phyloP scores from a whole-genome alignment of 257 asterid genomes.

The Capsicum baccatum region DNA sequence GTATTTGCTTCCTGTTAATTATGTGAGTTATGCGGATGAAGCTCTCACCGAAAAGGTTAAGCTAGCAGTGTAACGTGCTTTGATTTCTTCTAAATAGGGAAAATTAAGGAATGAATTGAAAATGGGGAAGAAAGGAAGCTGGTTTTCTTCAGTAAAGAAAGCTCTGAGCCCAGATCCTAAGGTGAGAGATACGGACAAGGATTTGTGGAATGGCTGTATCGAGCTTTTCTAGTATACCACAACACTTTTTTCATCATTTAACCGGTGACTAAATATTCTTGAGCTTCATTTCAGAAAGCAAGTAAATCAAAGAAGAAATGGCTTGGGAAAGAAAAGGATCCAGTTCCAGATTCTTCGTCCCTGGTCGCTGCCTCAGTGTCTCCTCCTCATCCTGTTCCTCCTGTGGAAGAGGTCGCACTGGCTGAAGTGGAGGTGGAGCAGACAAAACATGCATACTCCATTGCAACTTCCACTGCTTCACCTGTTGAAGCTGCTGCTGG shows the following conservation, averaged over 20 bases:
- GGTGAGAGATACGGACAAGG: constrained; percentile 52
- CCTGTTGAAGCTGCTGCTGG: constrained; percentile 72
- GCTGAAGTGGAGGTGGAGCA: constrained; percentile 66
- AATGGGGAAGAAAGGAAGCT: constrained; percentile 90
- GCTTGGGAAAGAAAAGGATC: constrained; percentile 55
- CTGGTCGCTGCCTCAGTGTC: constrained; percentile 50
- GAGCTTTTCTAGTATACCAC: background rate
- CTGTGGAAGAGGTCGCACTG: constrained; percentile 59
- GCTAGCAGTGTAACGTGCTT: constrained; percentile 30
- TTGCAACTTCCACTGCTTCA: constrained; percentile 70
- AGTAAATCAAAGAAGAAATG: constrained; percentile 50
- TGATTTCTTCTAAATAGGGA: constrained; percentile 30
- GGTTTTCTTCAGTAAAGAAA: constrained; percentile 90
- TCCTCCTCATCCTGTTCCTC: constrained; percentile 51
- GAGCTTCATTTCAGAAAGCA: constrained; percentile 54
- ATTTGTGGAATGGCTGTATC: constrained; percentile 34
- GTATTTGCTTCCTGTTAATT: background rate
- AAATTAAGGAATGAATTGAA: constrained; percentile 54
- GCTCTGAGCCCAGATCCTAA: constrained; percentile 80
- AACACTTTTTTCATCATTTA: background rate
- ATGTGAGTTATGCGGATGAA: background rate
- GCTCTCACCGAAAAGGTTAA: constrained; percentile 20
- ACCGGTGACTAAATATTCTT: background rate
- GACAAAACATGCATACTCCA: constrained; percentile 63
- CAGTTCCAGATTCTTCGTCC: constrained; percentile 46